These are phyloP conservation scores for Aspergillus saccharolyticus DNA, from an alignment of 495 filamentous ascomycete genomes.

Conservation along the genomic window DNA sequence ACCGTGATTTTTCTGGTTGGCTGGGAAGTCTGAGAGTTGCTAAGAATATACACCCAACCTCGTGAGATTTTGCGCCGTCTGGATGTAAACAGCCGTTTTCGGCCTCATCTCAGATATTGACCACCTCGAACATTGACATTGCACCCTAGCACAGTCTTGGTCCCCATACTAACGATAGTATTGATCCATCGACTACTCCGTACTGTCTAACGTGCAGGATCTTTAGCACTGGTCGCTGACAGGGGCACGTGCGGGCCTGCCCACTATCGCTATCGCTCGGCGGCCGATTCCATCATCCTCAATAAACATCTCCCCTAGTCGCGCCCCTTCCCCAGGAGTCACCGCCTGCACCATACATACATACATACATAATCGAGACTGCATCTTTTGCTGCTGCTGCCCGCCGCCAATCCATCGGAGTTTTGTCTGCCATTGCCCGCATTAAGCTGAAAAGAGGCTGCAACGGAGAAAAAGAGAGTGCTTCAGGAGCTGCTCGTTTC, in stretches of 20 bases:
- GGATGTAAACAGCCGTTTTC: not conserved
- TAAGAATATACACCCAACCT: slow-evolving; percentile 19
- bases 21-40: not conserved
- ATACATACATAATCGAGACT: not conserved
- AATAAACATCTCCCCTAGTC: slow-evolving; percentile 6
- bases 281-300: slow-evolving; percentile 13
- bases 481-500: slow-evolving; percentile 12
- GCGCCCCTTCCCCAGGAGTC: not conserved
- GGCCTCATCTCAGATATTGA: not conserved
- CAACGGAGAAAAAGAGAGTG: not conserved
- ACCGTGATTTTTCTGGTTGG: slow-evolving; percentile 20
- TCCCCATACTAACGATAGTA: not conserved
- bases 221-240: slow-evolving; percentile 1
- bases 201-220: slow-evolving; percentile 7
- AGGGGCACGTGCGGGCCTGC: slow-evolving; percentile 14
- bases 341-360: not conserved
- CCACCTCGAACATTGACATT: not conserved
- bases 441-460: slow-evolving; percentile 2
- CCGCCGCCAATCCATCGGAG: not conserved
- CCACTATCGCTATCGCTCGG: slow-evolving; percentile 16
- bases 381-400: not conserved
- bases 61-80: not conserved
- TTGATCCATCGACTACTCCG: not conserved
- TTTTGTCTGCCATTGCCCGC: not conserved
- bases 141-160: not conserved